Evolutionary conservation across 2,329 filamentous ascomycete genomes (phyloP), one percentile per base, ranked within the genome.

Genomic region (Cercospora berteroae): DNA sequence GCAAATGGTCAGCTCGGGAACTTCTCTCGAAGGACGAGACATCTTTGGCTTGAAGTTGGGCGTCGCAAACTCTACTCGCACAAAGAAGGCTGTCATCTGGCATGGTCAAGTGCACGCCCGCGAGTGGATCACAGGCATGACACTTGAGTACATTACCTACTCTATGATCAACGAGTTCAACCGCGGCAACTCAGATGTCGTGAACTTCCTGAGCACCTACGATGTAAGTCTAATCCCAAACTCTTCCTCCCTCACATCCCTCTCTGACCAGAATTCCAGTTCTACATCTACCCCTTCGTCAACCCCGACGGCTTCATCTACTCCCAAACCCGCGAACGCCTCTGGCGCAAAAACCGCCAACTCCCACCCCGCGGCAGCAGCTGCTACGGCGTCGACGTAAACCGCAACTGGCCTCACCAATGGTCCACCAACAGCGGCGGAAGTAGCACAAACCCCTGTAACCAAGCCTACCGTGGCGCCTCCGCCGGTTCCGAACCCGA

Each of bases 221-320:
- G 89, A 91, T 77, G 48, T 52, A 6, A 52, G 33, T n/a, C 33
- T 13, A 33, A 33, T 33, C 31, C 29, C 29, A 9, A 31, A 9
- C 10, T 2, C 29, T 13, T 36, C 1, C 33, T 12, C 5, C 4
- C 13, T 12, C 33, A 36, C 12, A 3, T 5, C 12, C 5, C 4
- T 1, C 10, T 13, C 33, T 36, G 9, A 25, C 44, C 44, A 12
- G 3, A 20, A 9, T 5, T 5, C 3, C n/a, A 52, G 48, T 88
- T 88, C 71, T 89, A 88, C 76, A 83, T 90, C 71, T 82, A 89
- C 68, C 87, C 87, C 3, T 78, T 89, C 25, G 86, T 87, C 16
- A 89, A 89, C 73, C 86, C 86, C 0, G 87, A 89, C 64, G 86
- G 87, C 29, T 89, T 89, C 74, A 79, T 85, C 39, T 88, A 85